Evolutionary conservation across 805 yeast species (phyloP), one percentile per base, ranked within the genome.

Genomic region (Barnettozyma botsteinii): DNA sequence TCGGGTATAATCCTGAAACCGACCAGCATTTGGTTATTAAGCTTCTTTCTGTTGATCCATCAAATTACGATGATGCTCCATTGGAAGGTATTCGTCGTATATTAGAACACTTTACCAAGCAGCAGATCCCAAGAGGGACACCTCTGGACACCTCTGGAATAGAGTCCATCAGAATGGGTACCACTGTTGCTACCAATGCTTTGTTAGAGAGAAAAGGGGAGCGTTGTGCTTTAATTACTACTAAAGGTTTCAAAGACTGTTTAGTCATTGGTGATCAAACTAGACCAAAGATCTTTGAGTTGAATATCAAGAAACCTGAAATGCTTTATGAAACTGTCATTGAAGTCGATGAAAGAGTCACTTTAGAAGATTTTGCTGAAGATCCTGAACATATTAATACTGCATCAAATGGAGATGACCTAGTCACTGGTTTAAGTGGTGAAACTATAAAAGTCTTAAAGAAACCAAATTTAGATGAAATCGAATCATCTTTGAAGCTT

Each of bases 171-270:
- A 69, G 95, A 41, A 81, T 89, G 84, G 97, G 97, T 3, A 88
- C 97, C 4, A 89, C 97, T 0, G 93, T 88, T 10, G 98, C 98
- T 2, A 91, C 98, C 7, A 91, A 91, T 63, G 96, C 98, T 2
- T 70, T 93, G 25, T 69, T 91, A 44, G 98, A 91, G 56, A 72
- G 98, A 47, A 88, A 88, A 56, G 98, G 98, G 37, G 94, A 88
- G 42, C 66, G 78, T 24, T 89, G 94, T 51, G 94, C 93, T 2
- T 69, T 91, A 43, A 61, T 89, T 5, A 87, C 95, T 3, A 85
- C 97, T 13, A 82, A 79, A 52, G 98, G 97, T 0, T 91, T 87
- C 62, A 77, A 76, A 50, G 97, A 91, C 55, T 78, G 85, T 29
- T 66, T 91, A 45, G 62, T 69, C 3, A 89, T 91, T 50, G 98